phyloP scores from a whole-genome alignment of 768 basidiomycete genomes.

The Amanita exitialis region DNA sequence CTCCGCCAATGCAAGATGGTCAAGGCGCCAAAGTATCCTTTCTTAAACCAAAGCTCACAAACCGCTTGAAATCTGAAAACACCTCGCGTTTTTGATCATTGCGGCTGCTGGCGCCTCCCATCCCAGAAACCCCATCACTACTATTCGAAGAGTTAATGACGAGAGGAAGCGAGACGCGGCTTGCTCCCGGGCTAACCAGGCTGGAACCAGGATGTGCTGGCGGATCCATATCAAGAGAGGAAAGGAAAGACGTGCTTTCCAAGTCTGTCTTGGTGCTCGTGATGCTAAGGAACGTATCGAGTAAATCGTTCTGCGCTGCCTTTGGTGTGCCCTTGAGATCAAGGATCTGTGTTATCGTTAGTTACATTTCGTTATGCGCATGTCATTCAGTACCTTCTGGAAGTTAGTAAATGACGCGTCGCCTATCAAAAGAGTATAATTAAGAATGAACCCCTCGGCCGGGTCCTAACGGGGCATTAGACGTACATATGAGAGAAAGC shows the following conservation, averaged over 20 bases:
- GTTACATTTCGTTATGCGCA: neutral
- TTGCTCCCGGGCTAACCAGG: conserved; percentile 56
- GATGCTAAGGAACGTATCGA: conserved; percentile 86
- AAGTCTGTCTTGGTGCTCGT: conserved; percentile 90
- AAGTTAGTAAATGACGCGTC: conserved; percentile 96
- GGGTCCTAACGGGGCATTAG: conserved; percentile 53
- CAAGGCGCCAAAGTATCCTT: conserved; percentile 39
- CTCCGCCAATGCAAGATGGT: too few species aligned
- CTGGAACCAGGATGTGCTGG: conserved; percentile 37
- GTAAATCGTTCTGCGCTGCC: conserved; percentile 74
- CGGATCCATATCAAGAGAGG: conserved; percentile 94
- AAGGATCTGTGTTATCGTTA: conserved; percentile 49
- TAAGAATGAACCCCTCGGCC: conserved; percentile 87
- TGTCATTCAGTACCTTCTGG: conserved; percentile 62
- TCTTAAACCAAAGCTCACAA: conserved; percentile 83
- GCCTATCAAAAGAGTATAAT: conserved; percentile 90
- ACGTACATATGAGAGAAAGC: neutral
- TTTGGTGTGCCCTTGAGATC: conserved; percentile 92
- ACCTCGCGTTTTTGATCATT: conserved; percentile 61
- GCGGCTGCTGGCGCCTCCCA: conserved; percentile 21
- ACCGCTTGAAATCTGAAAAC: conserved; percentile 80
- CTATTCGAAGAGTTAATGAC: conserved; percentile 9
- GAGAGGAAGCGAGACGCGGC: conserved; percentile 45
- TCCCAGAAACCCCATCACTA: conserved; percentile 42
- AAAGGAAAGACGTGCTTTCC: conserved; percentile 85